Base-by-base conservation (phyloP, 306 rosid species). In the Cicer judaicum region DNA sequence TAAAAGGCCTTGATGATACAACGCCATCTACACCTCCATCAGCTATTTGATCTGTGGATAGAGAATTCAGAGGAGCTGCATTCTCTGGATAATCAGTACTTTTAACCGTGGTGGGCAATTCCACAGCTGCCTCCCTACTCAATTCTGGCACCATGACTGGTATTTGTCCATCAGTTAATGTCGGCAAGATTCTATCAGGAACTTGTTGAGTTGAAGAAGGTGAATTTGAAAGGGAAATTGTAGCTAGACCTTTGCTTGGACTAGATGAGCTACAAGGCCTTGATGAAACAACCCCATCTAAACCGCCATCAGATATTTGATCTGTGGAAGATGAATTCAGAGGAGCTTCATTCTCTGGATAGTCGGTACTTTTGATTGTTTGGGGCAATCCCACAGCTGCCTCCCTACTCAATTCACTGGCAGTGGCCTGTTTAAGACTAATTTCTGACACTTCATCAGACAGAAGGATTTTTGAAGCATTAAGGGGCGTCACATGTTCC, bases 361-460 rank as follows among this genome's bases (percentile, higher is more conserved):
- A 52, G 72, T 55, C 63, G 44, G 74, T 43, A 42, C 65, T 68
- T 63, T 29, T 53, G 73, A 73, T 62, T 44, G 53, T 46, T 44
- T 68, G 12, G 8, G 69, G 42, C 16, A 74, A 66, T 14, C 40
- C 70, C 24, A 7, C 75, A 65, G 70, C 56, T 47, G 15, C 69
- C 21, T 79, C 79, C 79, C 57, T n/a, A 66, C 62, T 68, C 43
- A 75, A 15, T 59, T 67, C 76, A 48, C 19, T 74, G 53, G 63
- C 65, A 47, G 71, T 36, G 43, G 70, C 65, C 66, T 7, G 12
- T 52, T 48, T 48, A 74, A 16, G 53, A 72, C 71, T 50, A 77
- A 68, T 55, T 65, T 81, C 84, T 15, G 77, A 56, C 40, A 41
- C 81, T 75, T 46, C 74, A 80, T 57, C 77, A 55, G 86, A 54